Conservation (phyloP, 1,139 yeast species). For the Pichia norvegensis region DNA sequence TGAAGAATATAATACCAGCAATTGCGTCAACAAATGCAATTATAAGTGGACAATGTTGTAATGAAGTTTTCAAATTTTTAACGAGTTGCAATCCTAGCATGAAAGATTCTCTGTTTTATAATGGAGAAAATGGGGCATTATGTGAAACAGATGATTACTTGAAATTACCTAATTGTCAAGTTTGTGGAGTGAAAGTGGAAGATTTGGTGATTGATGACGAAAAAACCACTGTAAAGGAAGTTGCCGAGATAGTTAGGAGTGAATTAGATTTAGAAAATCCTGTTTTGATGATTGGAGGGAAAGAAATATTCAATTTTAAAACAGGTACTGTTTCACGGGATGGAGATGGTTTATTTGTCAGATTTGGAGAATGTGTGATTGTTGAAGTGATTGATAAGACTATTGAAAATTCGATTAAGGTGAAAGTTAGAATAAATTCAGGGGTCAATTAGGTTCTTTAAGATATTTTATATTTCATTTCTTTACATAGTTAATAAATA, state of each 20-base stretch:
- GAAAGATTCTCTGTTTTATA: constrained; percentile 78
- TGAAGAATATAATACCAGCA: constrained; percentile 88
- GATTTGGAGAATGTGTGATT: neutral
- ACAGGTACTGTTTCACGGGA: neutral
- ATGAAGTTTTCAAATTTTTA: constrained; percentile 74
- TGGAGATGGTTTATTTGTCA: neutral
- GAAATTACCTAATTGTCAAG: constrained; percentile 20
- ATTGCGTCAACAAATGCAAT: constrained; percentile 92
- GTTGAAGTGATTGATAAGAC: constrained; percentile 4
- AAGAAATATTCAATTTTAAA: constrained; percentile 23
- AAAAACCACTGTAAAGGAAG: constrained; percentile 9
- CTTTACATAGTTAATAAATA: neutral
- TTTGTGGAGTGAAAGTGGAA: constrained; percentile 21
- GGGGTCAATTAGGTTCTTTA: neutral
- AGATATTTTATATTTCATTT: neutral
- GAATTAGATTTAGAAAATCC: constrained; percentile 16
- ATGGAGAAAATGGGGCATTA: constrained; percentile 26
- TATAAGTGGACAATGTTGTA: constrained; percentile 85
- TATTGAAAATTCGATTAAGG: neutral
- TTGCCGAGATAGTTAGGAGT: constrained; percentile 14
- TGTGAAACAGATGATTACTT: constrained; percentile 22
- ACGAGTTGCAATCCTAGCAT: constrained; percentile 62
- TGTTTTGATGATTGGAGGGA: constrained; percentile 14
- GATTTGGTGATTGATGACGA: constrained; percentile 7
- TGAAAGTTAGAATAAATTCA: neutral